A percentile compares a stretch with the other conserved stretches of the same genome.
phyloP scores from a whole-genome alignment of 2,329 filamentous ascomycete species.

The Sclerotinia nivalis region DNA sequence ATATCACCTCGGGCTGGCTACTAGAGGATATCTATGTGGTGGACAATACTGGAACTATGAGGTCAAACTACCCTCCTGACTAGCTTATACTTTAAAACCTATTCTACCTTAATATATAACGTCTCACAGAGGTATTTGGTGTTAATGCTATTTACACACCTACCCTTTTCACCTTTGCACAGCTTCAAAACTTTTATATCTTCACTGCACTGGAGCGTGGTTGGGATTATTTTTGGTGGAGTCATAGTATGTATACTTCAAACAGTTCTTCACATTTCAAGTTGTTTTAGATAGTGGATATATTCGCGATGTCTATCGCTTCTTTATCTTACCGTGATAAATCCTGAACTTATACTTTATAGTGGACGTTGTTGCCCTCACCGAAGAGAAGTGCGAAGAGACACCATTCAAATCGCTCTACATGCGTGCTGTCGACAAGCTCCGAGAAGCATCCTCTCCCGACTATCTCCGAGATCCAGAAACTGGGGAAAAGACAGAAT shows the following conservation, averaged over 20 bases:
- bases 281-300: constrained; percentile 22
- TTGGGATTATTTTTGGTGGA: constrained; percentile 56
- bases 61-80: constrained; percentile 50
- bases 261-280: constrained; percentile 30
- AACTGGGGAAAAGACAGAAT: not conserved
- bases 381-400: not conserved
- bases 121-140: constrained; percentile 50
- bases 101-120: constrained; percentile 55
- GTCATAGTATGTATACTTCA: constrained; percentile 53
- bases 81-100: constrained; percentile 55
- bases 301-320: not conserved
- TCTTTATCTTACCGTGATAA: not conserved
- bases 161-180: constrained; percentile 54
- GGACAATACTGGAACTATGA: constrained; percentile 59
- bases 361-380: not conserved
- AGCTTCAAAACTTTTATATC: constrained; percentile 58
- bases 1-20: constrained; percentile 61
- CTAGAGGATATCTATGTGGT: constrained; percentile 56
- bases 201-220: constrained; percentile 47
- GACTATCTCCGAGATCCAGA: not conserved
- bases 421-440: constrained; percentile 55
- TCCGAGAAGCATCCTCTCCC: constrained; percentile 49
- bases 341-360: not conserved
- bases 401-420: constrained; percentile 48
- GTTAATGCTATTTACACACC: constrained; percentile 54